Percentiles rank a stretch among this genome's conserved stretches.
These are phyloP conservation scores for Astrephomene gubernaculifera DNA, from an alignment of 139 green algal genomes.

Conservation along the genomic window DNA sequence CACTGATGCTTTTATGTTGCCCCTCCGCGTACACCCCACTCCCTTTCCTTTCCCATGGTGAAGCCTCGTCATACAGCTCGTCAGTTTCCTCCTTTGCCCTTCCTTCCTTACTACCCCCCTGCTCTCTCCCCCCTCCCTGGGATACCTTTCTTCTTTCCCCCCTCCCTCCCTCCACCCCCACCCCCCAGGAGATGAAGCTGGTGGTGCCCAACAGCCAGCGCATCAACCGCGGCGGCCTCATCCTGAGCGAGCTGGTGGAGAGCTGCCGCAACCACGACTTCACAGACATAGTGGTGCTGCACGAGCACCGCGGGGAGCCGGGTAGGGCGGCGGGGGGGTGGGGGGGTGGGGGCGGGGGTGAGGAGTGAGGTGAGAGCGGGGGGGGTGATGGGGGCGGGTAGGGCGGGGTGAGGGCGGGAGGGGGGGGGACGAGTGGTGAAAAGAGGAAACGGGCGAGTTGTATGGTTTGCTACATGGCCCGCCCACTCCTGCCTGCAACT, in stretches of 20 bases:
- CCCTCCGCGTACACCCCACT: not conserved
- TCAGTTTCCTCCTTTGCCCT: too few relatives aligned
- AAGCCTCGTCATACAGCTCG: too few relatives aligned
- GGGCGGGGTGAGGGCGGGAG: not conserved
- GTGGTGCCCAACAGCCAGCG: constrained; percentile 93
- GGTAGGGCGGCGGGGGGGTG: constrained; percentile 34
- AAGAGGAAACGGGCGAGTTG: too few relatives aligned
- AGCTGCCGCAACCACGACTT: constrained; percentile 80
- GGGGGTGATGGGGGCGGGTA: too few relatives aligned
- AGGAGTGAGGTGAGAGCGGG: not conserved
- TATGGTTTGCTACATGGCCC: too few relatives aligned
- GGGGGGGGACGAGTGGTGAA: not conserved
- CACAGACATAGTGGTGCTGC: constrained; percentile 97
- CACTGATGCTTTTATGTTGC: not conserved
- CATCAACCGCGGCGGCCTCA: constrained; percentile 87
- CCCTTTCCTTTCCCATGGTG: too few relatives aligned
- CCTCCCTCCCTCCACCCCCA: not conserved
- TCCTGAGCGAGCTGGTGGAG: constrained; percentile 70
- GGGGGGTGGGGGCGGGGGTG: not conserved
- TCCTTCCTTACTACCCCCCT: too few relatives aligned
- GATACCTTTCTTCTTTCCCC: not conserved
- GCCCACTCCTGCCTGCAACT: too few relatives aligned
- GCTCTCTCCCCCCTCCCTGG: not conserved
- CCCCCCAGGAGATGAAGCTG: constrained; percentile 91
- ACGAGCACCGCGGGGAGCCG: constrained; percentile 98